These are phyloP conservation scores for Pulveroboletus sp. DNA, from an alignment of 768 basidiomycete species.

Conservation along the genomic window DNA sequence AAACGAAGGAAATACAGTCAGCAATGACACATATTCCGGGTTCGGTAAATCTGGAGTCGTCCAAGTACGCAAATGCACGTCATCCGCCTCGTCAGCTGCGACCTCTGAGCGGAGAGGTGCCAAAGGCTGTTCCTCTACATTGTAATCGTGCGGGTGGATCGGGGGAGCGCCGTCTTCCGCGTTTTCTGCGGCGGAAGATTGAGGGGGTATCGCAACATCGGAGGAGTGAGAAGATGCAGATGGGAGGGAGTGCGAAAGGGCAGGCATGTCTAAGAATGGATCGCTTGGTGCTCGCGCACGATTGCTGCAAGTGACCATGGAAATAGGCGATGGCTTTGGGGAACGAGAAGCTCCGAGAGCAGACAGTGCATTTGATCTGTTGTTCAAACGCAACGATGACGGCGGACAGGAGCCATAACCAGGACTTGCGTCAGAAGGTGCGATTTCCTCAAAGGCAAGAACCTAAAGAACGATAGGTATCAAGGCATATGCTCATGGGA, in stretches of 20 bases:
- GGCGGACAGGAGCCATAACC: constrained; percentile 35
- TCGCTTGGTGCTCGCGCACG: constrained; percentile 73
- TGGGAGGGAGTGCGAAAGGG: constrained; percentile 50
- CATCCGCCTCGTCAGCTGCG: constrained; percentile 33
- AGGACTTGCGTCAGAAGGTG: constrained; percentile 29
- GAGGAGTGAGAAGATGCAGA: constrained; percentile 50
- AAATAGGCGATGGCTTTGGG: constrained; percentile 37
- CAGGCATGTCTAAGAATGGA: constrained; percentile 72
- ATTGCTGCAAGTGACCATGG: constrained; percentile 47
- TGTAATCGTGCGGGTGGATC: constrained; percentile 27
- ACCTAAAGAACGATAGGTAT: constrained; percentile 33
- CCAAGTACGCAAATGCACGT: constrained; percentile 70
- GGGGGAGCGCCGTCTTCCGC: constrained; percentile 42
- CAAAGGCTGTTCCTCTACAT: constrained; percentile 30
- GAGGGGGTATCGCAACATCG: constrained; percentile 27
- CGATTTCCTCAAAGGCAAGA: constrained; percentile 71
- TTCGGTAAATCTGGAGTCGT: constrained; percentile 74
- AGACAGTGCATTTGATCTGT: constrained; percentile 51
- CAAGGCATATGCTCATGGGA: constrained; percentile 7
- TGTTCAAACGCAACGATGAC: constrained; percentile 46
- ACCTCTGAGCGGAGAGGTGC: constrained; percentile 32
- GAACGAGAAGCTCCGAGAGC: constrained; percentile 21
- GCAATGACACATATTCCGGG: constrained; percentile 62
- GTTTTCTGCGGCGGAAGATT: constrained; percentile 31
- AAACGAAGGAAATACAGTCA: constrained; percentile 74